Evolutionary conservation across 495 filamentous ascomycete species (phyloP).

Genomic region (Letharia columbiana): DNA sequence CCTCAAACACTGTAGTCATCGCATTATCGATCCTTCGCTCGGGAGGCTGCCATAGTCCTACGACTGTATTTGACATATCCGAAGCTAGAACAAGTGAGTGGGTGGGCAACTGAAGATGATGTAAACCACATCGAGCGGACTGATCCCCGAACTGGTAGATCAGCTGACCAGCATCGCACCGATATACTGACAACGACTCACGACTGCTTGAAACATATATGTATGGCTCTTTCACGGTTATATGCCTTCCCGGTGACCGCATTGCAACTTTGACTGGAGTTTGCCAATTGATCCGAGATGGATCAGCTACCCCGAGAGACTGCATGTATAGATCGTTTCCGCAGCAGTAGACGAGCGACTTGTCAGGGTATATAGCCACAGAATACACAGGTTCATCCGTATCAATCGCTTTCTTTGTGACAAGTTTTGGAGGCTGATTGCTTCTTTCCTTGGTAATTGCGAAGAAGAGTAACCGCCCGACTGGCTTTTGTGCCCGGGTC

Average conservation of each 20-base stretch:
- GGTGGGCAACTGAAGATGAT: constrained; percentile 32
- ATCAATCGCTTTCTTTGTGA: constrained; percentile 34
- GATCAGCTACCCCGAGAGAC: constrained; percentile 7
- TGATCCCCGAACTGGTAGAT: constrained; percentile 31
- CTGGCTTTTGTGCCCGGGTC: neutral
- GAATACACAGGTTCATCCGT: constrained; percentile 35
- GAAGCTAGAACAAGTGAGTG: constrained; percentile 30
- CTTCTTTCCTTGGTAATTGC: neutral
- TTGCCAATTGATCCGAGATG: constrained; percentile 27
- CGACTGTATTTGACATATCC: constrained; percentile 34
- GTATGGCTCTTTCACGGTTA: constrained; percentile 34
- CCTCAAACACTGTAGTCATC: constrained; percentile 43
- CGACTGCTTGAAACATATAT: constrained; percentile 40
- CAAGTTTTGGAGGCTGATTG: neutral
- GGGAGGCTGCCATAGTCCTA: constrained; percentile 43
- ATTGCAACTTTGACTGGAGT: constrained; percentile 30
- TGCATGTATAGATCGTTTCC: constrained; percentile 21
- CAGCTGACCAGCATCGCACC: constrained; percentile 31
- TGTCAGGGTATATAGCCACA: constrained; percentile 35
- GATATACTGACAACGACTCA: constrained; percentile 36
- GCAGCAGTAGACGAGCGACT: constrained; percentile 24
- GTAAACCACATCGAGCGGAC: constrained; percentile 33
- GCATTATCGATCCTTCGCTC: constrained; percentile 32
- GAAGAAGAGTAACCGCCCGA: constrained; percentile 20
- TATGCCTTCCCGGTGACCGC: constrained; percentile 37